Base-by-base conservation (phyloP, 2,329 filamentous ascomycete genomes). In the Mollisia scopiformis region DNA sequence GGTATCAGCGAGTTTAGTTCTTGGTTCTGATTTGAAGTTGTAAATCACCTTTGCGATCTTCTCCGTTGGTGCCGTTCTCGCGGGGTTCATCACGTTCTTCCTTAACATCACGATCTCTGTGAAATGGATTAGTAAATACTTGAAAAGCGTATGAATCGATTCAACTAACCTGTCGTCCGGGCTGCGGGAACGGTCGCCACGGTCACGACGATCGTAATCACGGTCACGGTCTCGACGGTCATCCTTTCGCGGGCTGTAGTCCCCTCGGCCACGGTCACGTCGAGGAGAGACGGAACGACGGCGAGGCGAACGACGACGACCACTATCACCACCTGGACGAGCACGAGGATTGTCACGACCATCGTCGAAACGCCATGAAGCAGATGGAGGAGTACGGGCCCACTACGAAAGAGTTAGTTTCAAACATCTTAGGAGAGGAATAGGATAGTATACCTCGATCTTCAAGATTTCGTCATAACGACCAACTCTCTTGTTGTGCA, bases 401-500 rank as follows among this genome's bases (percentile, higher is more conserved):
- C 95, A 99, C 95, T 99, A 66, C 16, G 47, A 25, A 27, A n/a
- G 14, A 30, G 19, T 64, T 51, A 63, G 60, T 14, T 47, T 27
- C 4, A 37, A 33, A 53, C 11, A 50, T 19, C 19, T 43, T 28
- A 19, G 6, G 2, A 13, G 2, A 13, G 33, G 27, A 23, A 57
- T 30, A 33, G 31, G 55, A 33, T 27, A 46, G 69, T 85, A 69
- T 80, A 97, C 95, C 86, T 99, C 95, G 68, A 99, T 98, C 82
- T 99, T 99, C 80, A 99, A 77, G 62, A 97, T 81, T 73, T 99
- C 95, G 75, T 99, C 95, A 43, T 64, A 62, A 65, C 94, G 90
- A 51, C 93, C 93, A 71, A 99, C 93, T 69, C 94, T 92, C 87
- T 97, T 97, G 83, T 98, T 98, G 76, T 99, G 95, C 95, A 99